Evolutionary conservation across 2,329 filamentous ascomycete genomes (phyloP).

Genomic region (Cercospora janseana): DNA sequence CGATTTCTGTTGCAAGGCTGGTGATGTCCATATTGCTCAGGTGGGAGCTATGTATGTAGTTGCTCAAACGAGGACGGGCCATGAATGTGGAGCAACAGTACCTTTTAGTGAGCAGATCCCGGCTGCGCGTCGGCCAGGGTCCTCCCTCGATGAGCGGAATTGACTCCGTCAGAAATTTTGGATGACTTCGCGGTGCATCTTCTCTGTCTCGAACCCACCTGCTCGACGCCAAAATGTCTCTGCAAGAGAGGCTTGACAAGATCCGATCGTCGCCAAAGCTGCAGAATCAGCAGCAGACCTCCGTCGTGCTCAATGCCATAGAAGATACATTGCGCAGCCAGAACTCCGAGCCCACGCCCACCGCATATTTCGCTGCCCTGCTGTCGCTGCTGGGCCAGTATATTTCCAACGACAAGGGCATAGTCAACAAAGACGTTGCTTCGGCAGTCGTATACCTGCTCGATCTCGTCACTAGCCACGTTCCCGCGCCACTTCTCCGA

Average conservation of each 20-base stretch:
- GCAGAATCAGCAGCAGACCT: slow-evolving; percentile 89
- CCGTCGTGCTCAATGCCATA: slow-evolving; percentile 82
- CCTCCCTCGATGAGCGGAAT: background rate
- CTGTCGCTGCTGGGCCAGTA: slow-evolving; percentile 82
- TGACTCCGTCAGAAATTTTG: slow-evolving; percentile 1
- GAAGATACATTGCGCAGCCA: slow-evolving; percentile 90
- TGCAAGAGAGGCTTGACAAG: slow-evolving; percentile 93
- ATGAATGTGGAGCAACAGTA: background rate
- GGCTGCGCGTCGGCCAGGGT: background rate
- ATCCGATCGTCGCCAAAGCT: slow-evolving; percentile 89
- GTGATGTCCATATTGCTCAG: no score
- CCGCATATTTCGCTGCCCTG: slow-evolving; percentile 93
- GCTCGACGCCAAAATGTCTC: slow-evolving; percentile 47
- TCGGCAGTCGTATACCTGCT: slow-evolving; percentile 91
- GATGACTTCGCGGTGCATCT: background rate
- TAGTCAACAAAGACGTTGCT: slow-evolving; percentile 76
- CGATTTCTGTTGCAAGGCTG: no score
- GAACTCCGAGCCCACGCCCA: slow-evolving; percentile 76
- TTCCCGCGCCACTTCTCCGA: slow-evolving; percentile 81
- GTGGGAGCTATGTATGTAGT: no score
- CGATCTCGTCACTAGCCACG: slow-evolving; percentile 82
- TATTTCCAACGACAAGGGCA: slow-evolving; percentile 59
- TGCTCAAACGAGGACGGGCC: background rate
- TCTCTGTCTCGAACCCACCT: background rate
- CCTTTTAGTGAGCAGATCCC: background rate